phyloP scores from a whole-genome alignment of 176 grass and related monocot genomes.

The Pontederia paniculata region DNA sequence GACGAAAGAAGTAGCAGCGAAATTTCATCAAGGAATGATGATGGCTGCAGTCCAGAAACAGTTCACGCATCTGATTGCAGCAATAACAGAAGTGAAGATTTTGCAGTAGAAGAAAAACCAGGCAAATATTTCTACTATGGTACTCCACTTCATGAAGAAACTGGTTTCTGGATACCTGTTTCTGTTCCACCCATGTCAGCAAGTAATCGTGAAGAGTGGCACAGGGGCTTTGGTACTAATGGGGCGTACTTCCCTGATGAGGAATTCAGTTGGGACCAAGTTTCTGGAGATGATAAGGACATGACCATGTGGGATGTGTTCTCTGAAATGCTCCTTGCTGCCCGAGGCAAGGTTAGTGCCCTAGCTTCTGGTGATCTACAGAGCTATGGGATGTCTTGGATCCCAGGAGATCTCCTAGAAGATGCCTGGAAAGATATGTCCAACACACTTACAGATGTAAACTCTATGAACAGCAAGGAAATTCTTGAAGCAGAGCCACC shows the following conservation, averaged over 20 bases:
- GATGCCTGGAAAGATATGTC: constrained; percentile 66
- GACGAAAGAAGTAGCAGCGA: too few species aligned
- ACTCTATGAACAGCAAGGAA: constrained; percentile 24
- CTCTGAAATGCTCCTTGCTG: constrained; percentile 47
- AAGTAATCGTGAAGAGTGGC: constrained; percentile 44
- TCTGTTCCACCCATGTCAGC: constrained; percentile 62
- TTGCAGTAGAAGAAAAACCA: constrained; percentile 1
- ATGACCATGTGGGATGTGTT: constrained; percentile 88
- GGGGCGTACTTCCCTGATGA: constrained; percentile 42
- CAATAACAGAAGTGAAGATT: too few species aligned
- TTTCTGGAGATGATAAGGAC: constrained; percentile 33
- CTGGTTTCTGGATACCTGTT: constrained; percentile 64
- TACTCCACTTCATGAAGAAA: constrained; percentile 43
- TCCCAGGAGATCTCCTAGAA: constrained; percentile 42
- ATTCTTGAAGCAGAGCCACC: constrained; percentile 62
- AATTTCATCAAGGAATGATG: too few species aligned
- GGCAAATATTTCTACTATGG: constrained; percentile 32
- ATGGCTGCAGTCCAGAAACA: too few species aligned
- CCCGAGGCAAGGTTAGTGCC: constrained; percentile 38
- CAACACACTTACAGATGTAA: constrained; percentile 37
- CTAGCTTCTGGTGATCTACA: constrained; percentile 35
- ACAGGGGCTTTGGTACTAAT: constrained; percentile 38
- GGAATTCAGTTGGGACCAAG: constrained; percentile 57
- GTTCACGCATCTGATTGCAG: too few species aligned
- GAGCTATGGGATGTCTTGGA: constrained; percentile 34